Conservation (phyloP, 1,139 yeast species). For the Yamadazyma conglobata region DNA sequence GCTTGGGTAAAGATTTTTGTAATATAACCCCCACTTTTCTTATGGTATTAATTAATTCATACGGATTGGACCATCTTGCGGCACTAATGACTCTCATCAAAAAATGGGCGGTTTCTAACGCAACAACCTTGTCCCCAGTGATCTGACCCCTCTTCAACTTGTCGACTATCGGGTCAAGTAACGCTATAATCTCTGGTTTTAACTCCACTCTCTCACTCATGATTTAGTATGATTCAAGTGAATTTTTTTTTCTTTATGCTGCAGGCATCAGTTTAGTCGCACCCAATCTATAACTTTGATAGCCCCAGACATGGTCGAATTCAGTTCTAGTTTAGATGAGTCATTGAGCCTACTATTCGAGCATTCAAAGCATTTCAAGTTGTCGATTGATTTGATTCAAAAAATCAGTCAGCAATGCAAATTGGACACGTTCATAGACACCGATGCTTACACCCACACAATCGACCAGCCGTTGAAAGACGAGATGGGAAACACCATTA, state of each 20-base stretch:
- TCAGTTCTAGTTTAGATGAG: slow-evolving; percentile 23
- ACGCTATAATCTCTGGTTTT: slow-evolving; percentile 33
- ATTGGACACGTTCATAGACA: slow-evolving; percentile 43
- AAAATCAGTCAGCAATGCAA: slow-evolving; percentile 40
- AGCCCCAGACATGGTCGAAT: slow-evolving; percentile 11
- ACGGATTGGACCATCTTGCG: slow-evolving; percentile 79
- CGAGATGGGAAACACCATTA: slow-evolving; percentile 11
- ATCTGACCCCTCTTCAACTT: slow-evolving; percentile 71
- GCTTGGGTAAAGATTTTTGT: slow-evolving; percentile 68
- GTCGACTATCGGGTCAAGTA: slow-evolving; percentile 39
- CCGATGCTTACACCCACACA: slow-evolving; percentile 30
- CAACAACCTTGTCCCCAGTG: slow-evolving; percentile 71
- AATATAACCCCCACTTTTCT: slow-evolving; percentile 60
- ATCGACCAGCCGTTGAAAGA: slow-evolving; percentile 18
- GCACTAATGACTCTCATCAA: slow-evolving; percentile 86
- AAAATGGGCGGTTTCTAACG: slow-evolving; percentile 82
- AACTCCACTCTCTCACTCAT: slow-evolving; percentile 14
- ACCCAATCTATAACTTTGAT: not conserved
- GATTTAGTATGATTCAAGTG: no score
- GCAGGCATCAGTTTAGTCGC: no score
- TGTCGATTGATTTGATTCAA: slow-evolving; percentile 39
- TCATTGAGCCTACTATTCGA: slow-evolving; percentile 32
- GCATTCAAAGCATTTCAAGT: slow-evolving; percentile 27
- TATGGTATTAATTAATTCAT: slow-evolving; percentile 67
- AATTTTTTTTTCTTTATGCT: slow-evolving; percentile 3